Base-by-base conservation (phyloP, 139 green algal species). In the Zygnema circumcarinatum region DNA sequence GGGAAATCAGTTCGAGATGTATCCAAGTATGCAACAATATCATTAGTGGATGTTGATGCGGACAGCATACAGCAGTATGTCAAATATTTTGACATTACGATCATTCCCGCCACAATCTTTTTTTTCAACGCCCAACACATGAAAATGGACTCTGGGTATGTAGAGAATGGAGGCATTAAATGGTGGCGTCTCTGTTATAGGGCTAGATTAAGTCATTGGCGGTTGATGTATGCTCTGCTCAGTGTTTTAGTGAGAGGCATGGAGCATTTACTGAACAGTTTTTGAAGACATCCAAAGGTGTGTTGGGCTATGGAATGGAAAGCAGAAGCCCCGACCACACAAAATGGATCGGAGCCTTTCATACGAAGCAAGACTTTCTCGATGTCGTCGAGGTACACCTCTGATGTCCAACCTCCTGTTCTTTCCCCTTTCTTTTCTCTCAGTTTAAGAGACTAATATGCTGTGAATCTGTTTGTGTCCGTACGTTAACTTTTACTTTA, bases 91-190 rank as follows among this genome's bases (percentile, higher is more conserved):
- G 86, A 90, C 86, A 90, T 90, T 67, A 85, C 56, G 16, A 32
- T 90, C 1, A 1, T 89, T 53, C 86, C 86, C 1, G 79, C 86
- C 0, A 90, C 83, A 67, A 47, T 90, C 1, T 90, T 90, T 41
- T 90, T 90, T 81, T 90, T 90, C 53, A 90, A 90, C 38, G 86
- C 86, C 1, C 33, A 90, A 2, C 86, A 90, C 53, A 90, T 90
- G 83, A 90, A 90, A 29, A 90, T 90, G 85, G 80, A 89, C 38
- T 89, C 47, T 11, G 85, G 85, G 85, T 90, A 52, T 68, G 81
- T n/a, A n/a, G 67, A 35, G 62, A 1, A 31, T 36, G 62, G 62
- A 31, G 62, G 62, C 32, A n/a, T n/a, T n/a, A n/a, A n/a, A n/a
- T n/a, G n/a, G n/a, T n/a, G n/a, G n/a, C n/a, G n/a, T n/a, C n/a